phyloP scores from a whole-genome alignment of 495 filamentous ascomycete genomes.

The Aspergillus sparsus region DNA sequence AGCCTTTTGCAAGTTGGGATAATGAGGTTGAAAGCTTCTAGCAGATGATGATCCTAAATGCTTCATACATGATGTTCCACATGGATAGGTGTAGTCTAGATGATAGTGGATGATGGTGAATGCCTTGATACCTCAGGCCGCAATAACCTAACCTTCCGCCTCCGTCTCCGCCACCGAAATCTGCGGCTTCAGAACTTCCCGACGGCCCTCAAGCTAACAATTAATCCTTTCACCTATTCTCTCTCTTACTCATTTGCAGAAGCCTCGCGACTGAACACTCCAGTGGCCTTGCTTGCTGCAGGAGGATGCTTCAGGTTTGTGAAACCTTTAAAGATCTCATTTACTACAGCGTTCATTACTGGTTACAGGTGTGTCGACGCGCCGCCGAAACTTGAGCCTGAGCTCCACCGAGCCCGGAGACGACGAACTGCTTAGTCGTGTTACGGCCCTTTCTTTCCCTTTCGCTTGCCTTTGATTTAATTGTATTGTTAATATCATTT shows the following conservation, averaged over 20 bases:
- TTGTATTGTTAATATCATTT: slow-evolving; percentile 21
- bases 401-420: slow-evolving; percentile 38
- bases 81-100: background rate
- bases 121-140: slow-evolving; percentile 20
- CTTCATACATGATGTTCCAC: background rate
- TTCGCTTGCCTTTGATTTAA: slow-evolving; percentile 23
- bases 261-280: slow-evolving; percentile 34
- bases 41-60: too few relatives aligned
- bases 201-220: slow-evolving; percentile 24
- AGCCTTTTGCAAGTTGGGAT: too few relatives aligned
- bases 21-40: too few relatives aligned
- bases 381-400: slow-evolving; percentile 35
- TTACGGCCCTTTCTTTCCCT: slow-evolving; percentile 24
- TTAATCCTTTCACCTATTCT: slow-evolving; percentile 15
- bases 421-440: slow-evolving; percentile 32
- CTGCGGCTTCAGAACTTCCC: slow-evolving; percentile 35
- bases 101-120: slow-evolving; percentile 6
- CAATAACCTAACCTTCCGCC: slow-evolving; percentile 38
- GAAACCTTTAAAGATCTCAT: slow-evolving; percentile 31
- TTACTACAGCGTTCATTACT: slow-evolving; percentile 31
- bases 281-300: slow-evolving; percentile 35
- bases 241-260: slow-evolving; percentile 23
- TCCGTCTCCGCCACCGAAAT: slow-evolving; percentile 48
- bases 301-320: slow-evolving; percentile 49
- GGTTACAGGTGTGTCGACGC: slow-evolving; percentile 34